Percentiles rank a stretch among this genome's conserved stretches.
These are phyloP conservation scores for Tulasnella sp. DNA, from an alignment of 768 basidiomycete species.

Conservation along the genomic window DNA sequence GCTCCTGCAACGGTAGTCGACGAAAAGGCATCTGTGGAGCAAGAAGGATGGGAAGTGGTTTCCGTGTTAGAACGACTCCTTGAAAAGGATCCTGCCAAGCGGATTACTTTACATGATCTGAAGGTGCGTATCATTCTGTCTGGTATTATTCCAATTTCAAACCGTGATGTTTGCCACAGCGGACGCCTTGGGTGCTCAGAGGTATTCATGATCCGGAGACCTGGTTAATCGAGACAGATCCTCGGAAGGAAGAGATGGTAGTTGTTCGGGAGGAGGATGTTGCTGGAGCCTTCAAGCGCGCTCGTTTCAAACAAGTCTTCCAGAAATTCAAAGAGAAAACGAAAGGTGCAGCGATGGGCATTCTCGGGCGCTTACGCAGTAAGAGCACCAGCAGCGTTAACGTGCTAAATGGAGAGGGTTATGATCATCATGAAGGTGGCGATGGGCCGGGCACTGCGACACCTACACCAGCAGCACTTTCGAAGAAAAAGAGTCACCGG, in stretches of 20 bases:
- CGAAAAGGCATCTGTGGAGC: conserved; percentile 28
- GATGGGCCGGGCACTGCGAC: not conserved
- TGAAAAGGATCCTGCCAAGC: conserved; percentile 59
- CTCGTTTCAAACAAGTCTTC: conserved; percentile 23
- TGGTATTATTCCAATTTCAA: conserved; percentile 20
- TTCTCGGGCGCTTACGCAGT: conserved; percentile 7
- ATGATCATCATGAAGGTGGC: not conserved
- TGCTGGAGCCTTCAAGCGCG: conserved; percentile 36
- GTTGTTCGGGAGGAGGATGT: conserved; percentile 67
- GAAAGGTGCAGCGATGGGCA: conserved; percentile 16
- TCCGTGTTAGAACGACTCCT: conserved; percentile 62
- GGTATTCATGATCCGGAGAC: conserved; percentile 51
- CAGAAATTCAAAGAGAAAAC: conserved; percentile 25
- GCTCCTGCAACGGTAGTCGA: conserved; percentile 4
- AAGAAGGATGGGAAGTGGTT: conserved; percentile 51
- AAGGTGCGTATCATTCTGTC: conserved; percentile 43
- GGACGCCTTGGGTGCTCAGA: conserved; percentile 46
- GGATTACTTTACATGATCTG: conserved; percentile 68
- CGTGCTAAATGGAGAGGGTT: not conserved
- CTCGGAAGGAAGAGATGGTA: conserved; percentile 36
- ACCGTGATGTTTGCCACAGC: conserved; percentile 25
- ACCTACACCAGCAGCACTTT: not conserved
- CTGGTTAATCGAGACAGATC: conserved; percentile 59
- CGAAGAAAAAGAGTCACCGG: not conserved
- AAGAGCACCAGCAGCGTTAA: conserved; percentile 15